Percentiles rank a stretch among this genome's conserved stretches.
phyloP scores from a whole-genome alignment of 139 green algal species.

The Haematococcus lacustris region DNA sequence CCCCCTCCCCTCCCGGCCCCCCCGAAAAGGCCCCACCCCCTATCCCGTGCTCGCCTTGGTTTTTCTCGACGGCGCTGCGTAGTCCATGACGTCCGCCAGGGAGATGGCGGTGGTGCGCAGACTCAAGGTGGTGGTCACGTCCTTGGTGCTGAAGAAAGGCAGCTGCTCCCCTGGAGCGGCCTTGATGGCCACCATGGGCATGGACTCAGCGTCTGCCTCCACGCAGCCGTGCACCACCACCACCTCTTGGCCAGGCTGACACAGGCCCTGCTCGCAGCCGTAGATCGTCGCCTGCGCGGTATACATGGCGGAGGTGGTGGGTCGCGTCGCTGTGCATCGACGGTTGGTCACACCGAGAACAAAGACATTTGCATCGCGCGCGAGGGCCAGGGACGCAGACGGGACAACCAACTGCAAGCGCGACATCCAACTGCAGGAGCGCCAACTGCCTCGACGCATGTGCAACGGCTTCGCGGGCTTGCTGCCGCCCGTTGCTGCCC shows the following conservation, averaged over 20 bases:
- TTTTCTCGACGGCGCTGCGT: slow-evolving; percentile 38
- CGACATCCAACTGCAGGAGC: no score
- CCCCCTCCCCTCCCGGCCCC: no score
- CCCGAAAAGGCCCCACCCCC: no score
- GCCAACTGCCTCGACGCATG: no score
- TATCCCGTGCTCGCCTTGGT: slow-evolving; percentile 49
- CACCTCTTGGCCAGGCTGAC: slow-evolving; percentile 28
- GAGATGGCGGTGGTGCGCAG: slow-evolving; percentile 32
- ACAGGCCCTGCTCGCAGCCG: slow-evolving; percentile 34
- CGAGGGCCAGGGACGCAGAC: no score
- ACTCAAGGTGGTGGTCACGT: slow-evolving; percentile 23
- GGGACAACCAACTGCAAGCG: no score
- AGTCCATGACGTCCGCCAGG: slow-evolving; percentile 22
- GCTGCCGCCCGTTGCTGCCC: no score
- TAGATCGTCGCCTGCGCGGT: slow-evolving; percentile 21
- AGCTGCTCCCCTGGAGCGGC: slow-evolving; percentile 4
- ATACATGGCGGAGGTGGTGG: no score
- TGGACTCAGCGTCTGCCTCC: slow-evolving; percentile 19
- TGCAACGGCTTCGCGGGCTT: no score
- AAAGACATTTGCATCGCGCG: no score
- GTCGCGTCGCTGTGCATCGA: no score
- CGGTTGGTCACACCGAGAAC: no score
- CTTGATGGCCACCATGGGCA: slow-evolving; percentile 22
- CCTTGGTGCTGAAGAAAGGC: slow-evolving; percentile 2
- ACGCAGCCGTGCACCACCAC: slow-evolving; percentile 17